These are phyloP conservation scores for Abrus precatorius DNA, from an alignment of 306 rosid genomes.

Conservation along the genomic window DNA sequence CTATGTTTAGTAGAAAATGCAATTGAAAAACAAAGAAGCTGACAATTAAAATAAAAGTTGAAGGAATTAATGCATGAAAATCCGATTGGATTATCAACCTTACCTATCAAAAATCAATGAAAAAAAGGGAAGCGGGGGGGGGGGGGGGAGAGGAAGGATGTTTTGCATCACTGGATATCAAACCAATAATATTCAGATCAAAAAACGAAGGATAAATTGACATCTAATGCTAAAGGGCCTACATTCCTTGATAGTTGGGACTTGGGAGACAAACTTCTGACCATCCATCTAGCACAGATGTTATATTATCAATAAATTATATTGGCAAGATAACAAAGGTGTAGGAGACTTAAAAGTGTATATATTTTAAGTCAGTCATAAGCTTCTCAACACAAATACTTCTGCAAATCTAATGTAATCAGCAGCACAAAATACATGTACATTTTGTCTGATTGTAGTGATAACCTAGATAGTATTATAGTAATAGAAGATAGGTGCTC, in stretches of 20 bases:
- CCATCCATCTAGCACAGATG: not conserved
- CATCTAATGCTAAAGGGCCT: not conserved
- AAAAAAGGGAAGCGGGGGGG: not conserved
- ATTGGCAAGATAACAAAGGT: constrained; percentile 3
- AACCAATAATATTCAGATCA: constrained; percentile 13
- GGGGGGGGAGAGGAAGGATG: not conserved
- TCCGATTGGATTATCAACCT: not conserved
- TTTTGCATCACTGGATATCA: not conserved
- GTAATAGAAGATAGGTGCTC: constrained; percentile 4
- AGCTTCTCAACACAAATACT: constrained; percentile 7
- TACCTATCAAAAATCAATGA: not conserved
- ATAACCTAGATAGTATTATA: not conserved
- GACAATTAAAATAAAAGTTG: not conserved
- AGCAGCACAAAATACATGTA: not conserved
- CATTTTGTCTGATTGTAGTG: constrained; percentile 3
- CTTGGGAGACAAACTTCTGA: not conserved
- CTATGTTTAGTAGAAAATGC: not conserved
- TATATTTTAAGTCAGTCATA: constrained; percentile 10
- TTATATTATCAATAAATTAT: not conserved
- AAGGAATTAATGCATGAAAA: not conserved
- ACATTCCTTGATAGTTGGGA: not conserved
- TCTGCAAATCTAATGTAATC: not conserved
- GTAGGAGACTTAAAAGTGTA: not conserved
- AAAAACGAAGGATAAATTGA: constrained; percentile 32
- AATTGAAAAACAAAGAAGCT: not conserved